Base-by-base conservation (phyloP, 1,284 basidiomycete species). In the Pisolithus thermaeus region DNA sequence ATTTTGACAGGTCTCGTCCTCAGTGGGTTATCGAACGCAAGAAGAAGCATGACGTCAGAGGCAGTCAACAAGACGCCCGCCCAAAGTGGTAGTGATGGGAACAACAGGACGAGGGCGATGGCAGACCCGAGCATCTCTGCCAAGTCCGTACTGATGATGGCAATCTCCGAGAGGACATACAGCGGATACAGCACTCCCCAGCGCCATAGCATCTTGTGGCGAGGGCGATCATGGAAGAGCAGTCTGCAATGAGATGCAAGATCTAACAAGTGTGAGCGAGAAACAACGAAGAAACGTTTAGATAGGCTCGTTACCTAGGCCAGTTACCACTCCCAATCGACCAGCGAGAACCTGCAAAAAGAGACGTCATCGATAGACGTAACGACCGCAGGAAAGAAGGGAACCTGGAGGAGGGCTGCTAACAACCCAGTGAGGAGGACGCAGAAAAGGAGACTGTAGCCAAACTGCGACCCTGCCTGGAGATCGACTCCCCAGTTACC, bases 401-500 rank as follows among this genome's bases (percentile, higher is more conserved):
- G 20, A 9, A 67, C 78, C 72, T 84, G 83, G 25, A 84, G 71
- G 46, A 83, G 72, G 8, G 83, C 78, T 4, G 84, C 87, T 44
- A 86, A 78, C 8, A 88, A 55, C 16, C 85, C 84, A 2, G 89
- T 72, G 32, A 90, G 61, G 7, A 91, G 75, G 35, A 92, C 80
- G 51, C 86, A 74, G 64, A 90, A 90, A 37, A 92, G 73, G 4
- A 90, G 74, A 55, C 80, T 79, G 70, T 90, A 91, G 1, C 87
- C 87, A 56, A 74, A 84, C 46, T 76, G 65, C 11, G 81, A 80
- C 7, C 83, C 83, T 9, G 80, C 80, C 59, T 78, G 74, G 14
- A 81, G 66, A 61, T 81, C 80, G 22, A 78, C 78, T 6, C 74
- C 70, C 80, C 80, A 82, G 53, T 80, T 81, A n/a, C 79, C 79